Percentiles rank a stretch among this genome's conserved stretches.
These are phyloP conservation scores for Fusarium camptoceras DNA, from an alignment of 2,329 filamentous ascomycete genomes.

Conservation along the genomic window DNA sequence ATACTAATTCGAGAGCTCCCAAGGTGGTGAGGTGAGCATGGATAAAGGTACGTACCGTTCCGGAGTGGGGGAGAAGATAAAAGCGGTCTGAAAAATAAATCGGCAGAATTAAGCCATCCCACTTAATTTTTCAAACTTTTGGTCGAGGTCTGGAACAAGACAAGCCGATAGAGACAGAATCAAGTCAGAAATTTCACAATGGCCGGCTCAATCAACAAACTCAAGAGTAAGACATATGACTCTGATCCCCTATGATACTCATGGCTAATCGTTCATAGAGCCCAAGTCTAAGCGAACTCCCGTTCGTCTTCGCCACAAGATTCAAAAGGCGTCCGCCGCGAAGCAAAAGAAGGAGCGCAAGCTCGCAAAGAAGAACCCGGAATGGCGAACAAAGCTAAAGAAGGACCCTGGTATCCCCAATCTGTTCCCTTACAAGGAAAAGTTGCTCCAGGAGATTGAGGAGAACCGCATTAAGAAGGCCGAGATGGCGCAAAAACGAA, in stretches of 20 bases:
- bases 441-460: conserved; percentile 93
- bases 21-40: not conserved
- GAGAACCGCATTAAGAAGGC: conserved; percentile 83
- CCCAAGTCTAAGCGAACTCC: conserved; percentile 94
- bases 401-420: conserved; percentile 99
- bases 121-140: conserved; percentile 53
- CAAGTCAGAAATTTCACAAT: conserved; percentile 51
- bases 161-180: conserved; percentile 13
- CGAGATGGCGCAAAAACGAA: conserved; percentile 78
- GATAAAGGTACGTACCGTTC: conserved; percentile 30
- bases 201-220: conserved; percentile 67
- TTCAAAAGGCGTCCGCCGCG: conserved; percentile 88
- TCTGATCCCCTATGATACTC: fast-evolving
- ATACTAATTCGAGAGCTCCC: not conserved
- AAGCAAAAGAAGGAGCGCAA: conserved; percentile 94
- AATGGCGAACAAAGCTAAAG: conserved; percentile 95
- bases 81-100: conserved; percentile 48
- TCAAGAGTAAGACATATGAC: conserved; percentile 58
- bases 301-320: conserved; percentile 92
- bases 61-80: conserved; percentile 34
- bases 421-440: conserved; percentile 97
- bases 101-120: conserved; percentile 55
- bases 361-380: conserved; percentile 92
- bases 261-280: conserved; percentile 64
- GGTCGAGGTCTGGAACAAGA: conserved; percentile 25